A percentile compares a stretch with the other conserved stretches of the same genome.
Evolutionary conservation across 345 rosid genomes (phyloP).

Genomic region (Eucalyptus melliodora): DNA sequence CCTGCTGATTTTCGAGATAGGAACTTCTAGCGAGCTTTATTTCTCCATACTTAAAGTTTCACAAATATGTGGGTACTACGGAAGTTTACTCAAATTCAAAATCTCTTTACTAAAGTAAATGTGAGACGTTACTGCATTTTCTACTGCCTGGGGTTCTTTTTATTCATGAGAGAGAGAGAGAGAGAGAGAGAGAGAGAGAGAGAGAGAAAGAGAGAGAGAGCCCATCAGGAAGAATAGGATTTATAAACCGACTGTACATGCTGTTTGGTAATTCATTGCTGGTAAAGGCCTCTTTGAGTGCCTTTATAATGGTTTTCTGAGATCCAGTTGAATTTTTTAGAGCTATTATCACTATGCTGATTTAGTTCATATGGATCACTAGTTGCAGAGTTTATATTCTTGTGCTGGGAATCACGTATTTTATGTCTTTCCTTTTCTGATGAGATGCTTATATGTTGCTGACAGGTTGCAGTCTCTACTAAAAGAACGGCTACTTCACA

Average conservation of each 20-base stretch:
- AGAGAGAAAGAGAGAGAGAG: not conserved
- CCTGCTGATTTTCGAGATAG: not conserved
- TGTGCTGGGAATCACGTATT: not conserved
- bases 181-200: not conserved
- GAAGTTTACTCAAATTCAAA: not conserved
- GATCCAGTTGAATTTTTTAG: not conserved
- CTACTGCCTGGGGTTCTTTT: not conserved
- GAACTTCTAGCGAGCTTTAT: not conserved
- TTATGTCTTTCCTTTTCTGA: not conserved
- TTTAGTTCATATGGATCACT: not conserved
- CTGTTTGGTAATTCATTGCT: not conserved
- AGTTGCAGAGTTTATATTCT: not conserved
- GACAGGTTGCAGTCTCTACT: slow-evolving; percentile 86
- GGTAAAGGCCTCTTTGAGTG: not conserved
- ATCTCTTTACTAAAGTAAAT: not conserved
- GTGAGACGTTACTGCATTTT: not conserved
- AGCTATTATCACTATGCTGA: not conserved
- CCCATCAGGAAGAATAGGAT: not conserved
- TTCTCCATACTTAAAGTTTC: not conserved
- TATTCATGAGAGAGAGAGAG: not conserved
- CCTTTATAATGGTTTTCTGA: not conserved
- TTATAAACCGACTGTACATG: not conserved
- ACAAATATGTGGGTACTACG: not conserved
- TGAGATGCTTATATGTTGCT: not conserved
- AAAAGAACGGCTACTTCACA: slow-evolving; percentile 80